Conservation (phyloP, 2,329 filamentous ascomycete genomes). For the Peltaster fructicola region DNA sequence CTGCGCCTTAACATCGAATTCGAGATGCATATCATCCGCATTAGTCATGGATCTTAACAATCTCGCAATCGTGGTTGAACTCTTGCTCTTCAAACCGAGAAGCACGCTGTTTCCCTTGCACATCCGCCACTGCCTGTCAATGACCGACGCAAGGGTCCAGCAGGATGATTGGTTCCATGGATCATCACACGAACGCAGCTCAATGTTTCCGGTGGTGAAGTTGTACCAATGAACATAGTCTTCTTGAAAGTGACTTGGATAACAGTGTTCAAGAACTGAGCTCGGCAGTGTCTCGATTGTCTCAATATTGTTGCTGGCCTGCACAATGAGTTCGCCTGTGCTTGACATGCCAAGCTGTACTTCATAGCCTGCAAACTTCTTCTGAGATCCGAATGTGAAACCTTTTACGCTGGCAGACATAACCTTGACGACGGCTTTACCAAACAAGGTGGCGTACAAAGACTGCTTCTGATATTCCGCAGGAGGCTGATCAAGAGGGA, state of each 20-base stretch:
- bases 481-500: constrained; percentile 36
- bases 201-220: constrained; percentile 26
- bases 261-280: constrained; percentile 22
- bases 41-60: constrained; percentile 22
- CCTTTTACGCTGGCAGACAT: constrained; percentile 32
- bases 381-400: constrained; percentile 34
- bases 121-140: constrained; percentile 24
- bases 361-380: constrained; percentile 21
- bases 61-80: constrained; percentile 32
- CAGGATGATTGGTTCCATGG: constrained; percentile 8
- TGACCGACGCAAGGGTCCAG: constrained; percentile 21
- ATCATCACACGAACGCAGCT: constrained; percentile 27
- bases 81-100: constrained; percentile 4
- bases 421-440: constrained; percentile 33
- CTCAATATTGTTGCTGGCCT: constrained; percentile 16
- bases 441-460: constrained; percentile 35
- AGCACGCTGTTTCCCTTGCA: constrained; percentile 2
- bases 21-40: constrained; percentile 5
- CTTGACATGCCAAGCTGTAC: constrained; percentile 36
- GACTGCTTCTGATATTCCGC: constrained; percentile 28
- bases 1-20: not conserved
- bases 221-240: constrained; percentile 45
- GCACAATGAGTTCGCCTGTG: constrained; percentile 23
- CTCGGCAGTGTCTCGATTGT: constrained; percentile 22
- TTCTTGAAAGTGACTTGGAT: constrained; percentile 34